Percentiles rank a stretch among this genome's conserved stretches.
These are phyloP conservation scores for Arctostaphylos glauca DNA, from an alignment of 148 eudicot species.

Conservation along the genomic window DNA sequence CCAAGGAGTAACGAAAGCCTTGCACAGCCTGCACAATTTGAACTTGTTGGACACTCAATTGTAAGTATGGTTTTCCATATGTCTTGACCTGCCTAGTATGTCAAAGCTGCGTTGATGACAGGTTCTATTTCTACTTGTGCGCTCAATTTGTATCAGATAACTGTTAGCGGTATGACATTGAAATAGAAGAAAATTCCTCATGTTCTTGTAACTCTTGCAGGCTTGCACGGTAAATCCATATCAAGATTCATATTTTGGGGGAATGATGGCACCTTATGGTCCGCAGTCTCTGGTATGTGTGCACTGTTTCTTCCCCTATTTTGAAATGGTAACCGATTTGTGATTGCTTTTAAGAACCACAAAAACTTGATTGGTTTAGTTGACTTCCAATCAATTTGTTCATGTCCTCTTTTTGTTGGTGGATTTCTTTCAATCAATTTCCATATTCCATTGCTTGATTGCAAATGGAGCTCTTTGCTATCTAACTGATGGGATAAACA, in stretches of 20 bases:
- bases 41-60: conserved; percentile 86
- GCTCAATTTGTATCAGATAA: neutral
- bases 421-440: neutral
- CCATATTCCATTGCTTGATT: neutral
- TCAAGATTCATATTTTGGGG: conserved; percentile 71
- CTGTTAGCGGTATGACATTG: neutral
- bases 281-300: conserved; percentile 66
- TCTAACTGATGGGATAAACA: neutral
- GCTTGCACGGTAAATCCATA: conserved; percentile 74
- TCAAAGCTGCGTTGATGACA: neutral
- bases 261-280: conserved; percentile 83
- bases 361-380: neutral
- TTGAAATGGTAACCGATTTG: neutral
- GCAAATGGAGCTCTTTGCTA: neutral
- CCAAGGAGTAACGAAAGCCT: conserved; percentile 40
- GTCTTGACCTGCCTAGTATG: conserved; percentile 5
- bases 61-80: conserved; percentile 42
- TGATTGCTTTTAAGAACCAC: neutral
- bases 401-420: neutral
- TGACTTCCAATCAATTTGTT: neutral
- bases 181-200: neutral
- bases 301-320: neutral
- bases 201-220: conserved; percentile 36
- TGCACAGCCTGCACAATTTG: conserved; percentile 63
- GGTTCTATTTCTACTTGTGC: conserved; percentile 4